Percentiles rank a stretch among this genome's conserved stretches.
phyloP scores from a whole-genome alignment of 2,329 filamentous ascomycete genomes.

The Fonsecaea monophora region DNA sequence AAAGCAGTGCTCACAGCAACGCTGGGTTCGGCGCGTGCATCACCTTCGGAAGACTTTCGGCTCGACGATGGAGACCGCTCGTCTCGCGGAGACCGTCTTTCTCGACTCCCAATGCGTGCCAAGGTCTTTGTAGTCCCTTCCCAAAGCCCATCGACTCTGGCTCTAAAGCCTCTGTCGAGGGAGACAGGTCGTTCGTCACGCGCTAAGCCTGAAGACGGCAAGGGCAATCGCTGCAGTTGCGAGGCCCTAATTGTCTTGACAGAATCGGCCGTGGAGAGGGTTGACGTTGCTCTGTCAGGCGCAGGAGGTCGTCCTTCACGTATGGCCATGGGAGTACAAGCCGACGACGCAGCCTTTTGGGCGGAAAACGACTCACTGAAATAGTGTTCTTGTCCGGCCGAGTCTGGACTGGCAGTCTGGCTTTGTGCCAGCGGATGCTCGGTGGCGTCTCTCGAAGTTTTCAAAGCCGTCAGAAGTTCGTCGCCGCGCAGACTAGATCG shows the following conservation, averaged over 20 bases:
- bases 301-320: slow-evolving; percentile 46
- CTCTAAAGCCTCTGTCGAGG: slow-evolving; percentile 31
- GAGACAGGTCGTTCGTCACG: slow-evolving; percentile 25
- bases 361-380: slow-evolving; percentile 41
- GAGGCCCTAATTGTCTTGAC: slow-evolving; percentile 53
- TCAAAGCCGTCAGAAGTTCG: slow-evolving; percentile 61
- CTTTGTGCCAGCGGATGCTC: slow-evolving; percentile 80
- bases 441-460: slow-evolving; percentile 57
- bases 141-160: slow-evolving; percentile 38
- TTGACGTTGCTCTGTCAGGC: slow-evolving; percentile 51
- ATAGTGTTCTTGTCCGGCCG: slow-evolving; percentile 47
- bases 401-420: slow-evolving; percentile 71
- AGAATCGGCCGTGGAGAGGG: slow-evolving; percentile 55
- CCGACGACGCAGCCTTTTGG: slow-evolving; percentile 31
- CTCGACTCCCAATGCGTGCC: slow-evolving; percentile 42
- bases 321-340: slow-evolving; percentile 38
- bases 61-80: slow-evolving; percentile 45
- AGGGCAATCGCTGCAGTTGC: slow-evolving; percentile 39
- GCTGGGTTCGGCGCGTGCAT: slow-evolving; percentile 51
- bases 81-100: slow-evolving; percentile 43
- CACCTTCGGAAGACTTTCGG: slow-evolving; percentile 37
- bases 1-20: slow-evolving; percentile 54
- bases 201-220: slow-evolving; percentile 18
- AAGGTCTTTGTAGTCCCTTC: slow-evolving; percentile 35
- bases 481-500: slow-evolving; percentile 66